Conservation (phyloP, 345 rosid genomes). For the Mercurialis annua region DNA sequence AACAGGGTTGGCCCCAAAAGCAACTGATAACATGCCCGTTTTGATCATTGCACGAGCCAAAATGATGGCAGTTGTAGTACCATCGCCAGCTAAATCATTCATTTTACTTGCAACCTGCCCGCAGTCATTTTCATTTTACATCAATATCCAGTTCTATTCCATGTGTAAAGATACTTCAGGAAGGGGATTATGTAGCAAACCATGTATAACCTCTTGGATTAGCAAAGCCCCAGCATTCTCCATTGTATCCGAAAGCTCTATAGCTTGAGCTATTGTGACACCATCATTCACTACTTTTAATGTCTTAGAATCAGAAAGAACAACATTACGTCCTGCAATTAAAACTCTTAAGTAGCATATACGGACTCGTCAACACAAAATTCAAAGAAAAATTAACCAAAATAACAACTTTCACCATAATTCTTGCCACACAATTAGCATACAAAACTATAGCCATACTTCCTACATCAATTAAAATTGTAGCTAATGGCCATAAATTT, state of each 20-base stretch:
- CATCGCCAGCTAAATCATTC: conserved; percentile 90
- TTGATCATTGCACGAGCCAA: conserved; percentile 80
- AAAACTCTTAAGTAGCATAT: conserved; percentile 17
- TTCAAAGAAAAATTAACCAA: background rate
- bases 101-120: conserved; percentile 73
- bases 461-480: background rate
- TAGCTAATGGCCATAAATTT: background rate
- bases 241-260: conserved; percentile 66
- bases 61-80: conserved; percentile 79
- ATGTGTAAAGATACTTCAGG: conserved; percentile 4
- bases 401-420: background rate
- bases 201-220: conserved; percentile 86
- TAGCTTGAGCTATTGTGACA: conserved; percentile 67
- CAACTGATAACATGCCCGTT: conserved; percentile 61
- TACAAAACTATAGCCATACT: background rate
- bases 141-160: background rate
- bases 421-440: too few species aligned
- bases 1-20: conserved; percentile 83
- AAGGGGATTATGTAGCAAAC: conserved; percentile 38
- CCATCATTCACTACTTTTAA: conserved; percentile 82
- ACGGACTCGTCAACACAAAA: conserved; percentile 7
- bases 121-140: conserved; percentile 20
- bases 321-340: conserved; percentile 72
- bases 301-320: conserved; percentile 54
- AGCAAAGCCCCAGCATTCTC: conserved; percentile 79